A percentile compares a stretch with the other conserved stretches of the same genome.
Evolutionary conservation across 2,329 filamentous ascomycete species (phyloP).

Genomic region (Geoglossum cookeanum): DNA sequence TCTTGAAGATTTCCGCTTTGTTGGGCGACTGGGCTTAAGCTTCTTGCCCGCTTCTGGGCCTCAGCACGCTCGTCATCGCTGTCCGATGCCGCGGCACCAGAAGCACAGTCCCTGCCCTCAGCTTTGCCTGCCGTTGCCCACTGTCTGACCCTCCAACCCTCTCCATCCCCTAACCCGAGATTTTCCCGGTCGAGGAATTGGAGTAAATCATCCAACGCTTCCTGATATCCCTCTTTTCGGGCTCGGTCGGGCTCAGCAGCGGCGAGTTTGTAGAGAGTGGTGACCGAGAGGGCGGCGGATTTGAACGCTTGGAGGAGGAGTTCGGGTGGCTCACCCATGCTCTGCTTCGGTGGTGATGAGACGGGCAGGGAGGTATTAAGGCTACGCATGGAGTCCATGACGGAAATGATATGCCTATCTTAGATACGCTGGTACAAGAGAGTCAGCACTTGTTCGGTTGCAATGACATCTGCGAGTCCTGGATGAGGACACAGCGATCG

Average conservation of each 20-base stretch:
- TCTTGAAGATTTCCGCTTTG: slow-evolving; percentile 7
- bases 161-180: slow-evolving; percentile 59
- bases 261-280: slow-evolving; percentile 88
- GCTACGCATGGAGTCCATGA: slow-evolving; percentile 45
- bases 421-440: background rate
- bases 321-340: slow-evolving; percentile 23
- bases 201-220: slow-evolving; percentile 81
- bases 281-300: slow-evolving; percentile 79
- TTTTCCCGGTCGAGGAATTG: slow-evolving; percentile 66
- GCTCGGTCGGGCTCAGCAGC: slow-evolving; percentile 58
- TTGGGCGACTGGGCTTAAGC: slow-evolving; percentile 17
- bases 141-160: slow-evolving; percentile 46
- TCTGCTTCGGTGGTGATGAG: slow-evolving; percentile 25
- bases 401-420: slow-evolving; percentile 4
- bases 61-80: slow-evolving; percentile 26
- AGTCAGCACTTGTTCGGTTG: background rate
- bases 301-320: slow-evolving; percentile 75
- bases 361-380: slow-evolving; percentile 41
- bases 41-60: slow-evolving; percentile 19
- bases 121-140: slow-evolving; percentile 54
- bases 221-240: slow-evolving; percentile 71
- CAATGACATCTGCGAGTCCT: background rate
- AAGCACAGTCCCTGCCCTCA: slow-evolving; percentile 27
- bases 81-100: slow-evolving; percentile 18
- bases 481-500: background rate